Percentiles rank a stretch among this genome's conserved stretches.
Evolutionary conservation across 1,284 basidiomycete species (phyloP).

Genomic region (Moesziomyces antarcticus): DNA sequence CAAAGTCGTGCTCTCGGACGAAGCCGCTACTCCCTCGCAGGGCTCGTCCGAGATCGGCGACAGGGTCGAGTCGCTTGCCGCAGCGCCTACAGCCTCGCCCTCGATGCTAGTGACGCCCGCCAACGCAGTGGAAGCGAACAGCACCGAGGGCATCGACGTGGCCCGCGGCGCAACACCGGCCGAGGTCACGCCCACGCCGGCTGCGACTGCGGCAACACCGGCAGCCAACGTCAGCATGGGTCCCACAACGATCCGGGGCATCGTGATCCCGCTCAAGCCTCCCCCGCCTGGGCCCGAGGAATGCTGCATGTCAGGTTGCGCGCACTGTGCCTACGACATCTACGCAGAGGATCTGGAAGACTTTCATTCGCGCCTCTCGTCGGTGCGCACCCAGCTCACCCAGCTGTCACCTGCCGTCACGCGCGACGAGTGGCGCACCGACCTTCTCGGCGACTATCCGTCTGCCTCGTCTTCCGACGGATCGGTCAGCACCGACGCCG

Average conservation of each 20-base stretch:
- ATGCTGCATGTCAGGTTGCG: conserved; percentile 92
- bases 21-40: background rate
- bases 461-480: conserved; percentile 2
- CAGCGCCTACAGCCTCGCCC: conserved; percentile 16
- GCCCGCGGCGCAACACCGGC: conserved; percentile 9
- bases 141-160: conserved; percentile 73
- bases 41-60: conserved; percentile 18
- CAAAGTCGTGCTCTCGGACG: conserved; percentile 21
- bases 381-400: conserved; percentile 73
- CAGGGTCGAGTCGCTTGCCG: conserved; percentile 32
- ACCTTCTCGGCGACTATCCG: conserved; percentile 68
- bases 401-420: conserved; percentile 71
- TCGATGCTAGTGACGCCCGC: conserved; percentile 81
- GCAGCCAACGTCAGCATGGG: conserved; percentile 17
- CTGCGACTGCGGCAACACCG: background rate
- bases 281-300: conserved; percentile 69
- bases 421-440: conserved; percentile 76
- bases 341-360: conserved; percentile 80
- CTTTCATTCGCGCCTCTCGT: conserved; percentile 74
- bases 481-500: background rate
- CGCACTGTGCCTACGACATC: conserved; percentile 86
- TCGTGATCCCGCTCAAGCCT: conserved; percentile 54
- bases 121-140: conserved; percentile 80
- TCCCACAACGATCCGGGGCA: conserved; percentile 34
- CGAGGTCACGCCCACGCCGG: conserved; percentile 10